phyloP scores from a whole-genome alignment of 208 protist genomes.

The Trypanosomatidae sp. region DNA sequence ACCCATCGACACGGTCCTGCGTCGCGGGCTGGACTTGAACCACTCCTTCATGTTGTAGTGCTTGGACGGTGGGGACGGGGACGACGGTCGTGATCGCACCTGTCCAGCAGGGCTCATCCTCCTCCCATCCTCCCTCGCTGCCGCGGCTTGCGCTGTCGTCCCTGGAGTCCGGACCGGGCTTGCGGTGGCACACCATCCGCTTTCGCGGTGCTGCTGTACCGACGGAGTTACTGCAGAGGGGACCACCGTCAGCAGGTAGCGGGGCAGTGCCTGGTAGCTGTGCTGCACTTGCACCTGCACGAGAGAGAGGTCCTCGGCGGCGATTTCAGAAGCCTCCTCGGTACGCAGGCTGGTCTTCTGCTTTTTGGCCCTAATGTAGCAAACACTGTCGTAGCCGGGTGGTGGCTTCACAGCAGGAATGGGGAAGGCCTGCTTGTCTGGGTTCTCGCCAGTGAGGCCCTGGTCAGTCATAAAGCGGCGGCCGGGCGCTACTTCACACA shows the following conservation, averaged over 20 bases:
- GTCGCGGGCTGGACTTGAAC: not conserved
- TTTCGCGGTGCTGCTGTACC: not conserved
- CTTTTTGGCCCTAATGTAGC: conserved; percentile 24
- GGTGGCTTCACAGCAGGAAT: conserved; percentile 5
- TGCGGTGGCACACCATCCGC: conserved; percentile 3
- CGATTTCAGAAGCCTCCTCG: conserved; percentile 10
- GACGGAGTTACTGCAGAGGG: conserved; percentile 3
- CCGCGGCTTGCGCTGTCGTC: conserved; percentile 6
- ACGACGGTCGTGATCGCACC: not conserved
- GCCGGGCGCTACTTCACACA: conserved; percentile 69
- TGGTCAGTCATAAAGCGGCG: conserved; percentile 34
- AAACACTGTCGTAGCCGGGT: conserved; percentile 51
- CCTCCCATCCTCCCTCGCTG: conserved; percentile 7
- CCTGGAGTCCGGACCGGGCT: conserved; percentile 22
- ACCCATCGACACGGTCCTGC: not conserved
- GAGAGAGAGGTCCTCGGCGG: conserved; percentile 10
- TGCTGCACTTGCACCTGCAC: conserved; percentile 41
- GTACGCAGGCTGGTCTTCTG: conserved; percentile 8
- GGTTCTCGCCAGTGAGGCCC: conserved; percentile 20
- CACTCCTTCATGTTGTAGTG: conserved; percentile 1
- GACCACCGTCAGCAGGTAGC: conserved; percentile 60
- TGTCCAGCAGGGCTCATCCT: not conserved
- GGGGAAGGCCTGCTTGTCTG: conserved; percentile 14
- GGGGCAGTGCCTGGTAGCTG: conserved; percentile 70
- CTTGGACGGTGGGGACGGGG: not conserved